phyloP scores from a whole-genome alignment of 1,139 yeast species.

The Ogataea hybrid region DNA sequence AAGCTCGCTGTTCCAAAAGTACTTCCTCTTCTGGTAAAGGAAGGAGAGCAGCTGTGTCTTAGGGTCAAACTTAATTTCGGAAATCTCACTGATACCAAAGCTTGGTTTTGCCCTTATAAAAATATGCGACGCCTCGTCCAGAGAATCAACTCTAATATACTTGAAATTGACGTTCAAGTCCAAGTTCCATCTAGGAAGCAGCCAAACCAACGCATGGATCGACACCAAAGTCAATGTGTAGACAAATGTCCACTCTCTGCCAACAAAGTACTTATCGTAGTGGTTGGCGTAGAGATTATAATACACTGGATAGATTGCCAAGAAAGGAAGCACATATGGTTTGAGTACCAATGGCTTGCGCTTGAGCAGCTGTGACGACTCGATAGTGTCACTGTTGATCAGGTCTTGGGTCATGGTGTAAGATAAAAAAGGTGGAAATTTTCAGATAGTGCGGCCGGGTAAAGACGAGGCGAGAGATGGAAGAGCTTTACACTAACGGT shows the following conservation, averaged over 20 bases:
- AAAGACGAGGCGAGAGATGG: background rate
- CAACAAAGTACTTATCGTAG: constrained; percentile 80
- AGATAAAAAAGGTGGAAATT: constrained; percentile 9
- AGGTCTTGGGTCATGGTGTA: constrained; percentile 29
- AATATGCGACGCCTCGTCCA: constrained; percentile 67
- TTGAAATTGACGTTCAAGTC: constrained; percentile 71
- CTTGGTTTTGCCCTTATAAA: constrained; percentile 82
- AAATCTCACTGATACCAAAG: constrained; percentile 82
- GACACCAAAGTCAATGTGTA: constrained; percentile 73
- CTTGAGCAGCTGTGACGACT: constrained; percentile 67
- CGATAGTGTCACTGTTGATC: constrained; percentile 58
- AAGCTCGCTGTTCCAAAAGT: constrained; percentile 58
- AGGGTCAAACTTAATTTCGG: constrained; percentile 55
- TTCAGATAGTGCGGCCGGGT: constrained; percentile 10
- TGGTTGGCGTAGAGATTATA: constrained; percentile 61
- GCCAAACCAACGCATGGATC: constrained; percentile 71
- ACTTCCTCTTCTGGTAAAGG: constrained; percentile 89
- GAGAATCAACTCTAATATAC: constrained; percentile 39
- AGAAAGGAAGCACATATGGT: constrained; percentile 86
- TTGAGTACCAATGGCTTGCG: constrained; percentile 60
- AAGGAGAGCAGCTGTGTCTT: constrained; percentile 67
- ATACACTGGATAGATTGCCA: constrained; percentile 75
- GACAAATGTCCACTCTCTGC: constrained; percentile 82
- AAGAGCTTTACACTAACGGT: too few species aligned
- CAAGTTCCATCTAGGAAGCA: constrained; percentile 96